Conservation (phyloP, 2,329 filamentous ascomycete species). For the Westerdykella aurantiaca region DNA sequence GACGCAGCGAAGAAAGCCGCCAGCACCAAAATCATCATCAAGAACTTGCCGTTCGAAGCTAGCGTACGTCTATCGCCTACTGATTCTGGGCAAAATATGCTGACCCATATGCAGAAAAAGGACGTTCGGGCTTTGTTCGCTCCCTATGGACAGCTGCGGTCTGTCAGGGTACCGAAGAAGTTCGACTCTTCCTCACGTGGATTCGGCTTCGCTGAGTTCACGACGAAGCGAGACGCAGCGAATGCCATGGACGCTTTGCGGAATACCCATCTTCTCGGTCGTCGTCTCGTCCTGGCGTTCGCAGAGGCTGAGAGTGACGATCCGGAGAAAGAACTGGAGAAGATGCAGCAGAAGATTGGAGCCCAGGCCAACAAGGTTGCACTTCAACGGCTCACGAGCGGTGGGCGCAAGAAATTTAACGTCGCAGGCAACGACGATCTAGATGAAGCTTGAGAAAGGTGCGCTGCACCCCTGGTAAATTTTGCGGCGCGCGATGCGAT, state of each 20-base stretch:
- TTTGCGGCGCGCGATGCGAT: constrained; percentile 19
- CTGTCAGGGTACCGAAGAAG: constrained; percentile 91
- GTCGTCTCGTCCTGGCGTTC: constrained; percentile 85
- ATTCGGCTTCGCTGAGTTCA: constrained; percentile 95
- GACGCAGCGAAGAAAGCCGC: constrained; percentile 77
- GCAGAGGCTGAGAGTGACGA: constrained; percentile 83
- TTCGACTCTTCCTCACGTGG: constrained; percentile 83
- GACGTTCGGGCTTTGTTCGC: constrained; percentile 81
- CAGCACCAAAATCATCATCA: constrained; percentile 91
- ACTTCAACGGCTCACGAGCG: constrained; percentile 78
- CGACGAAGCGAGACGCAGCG: constrained; percentile 79
- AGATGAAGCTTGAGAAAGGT: constrained; percentile 34
- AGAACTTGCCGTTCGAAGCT: constrained; percentile 95
- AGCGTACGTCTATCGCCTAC: constrained; percentile 19
- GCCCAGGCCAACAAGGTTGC: constrained; percentile 86
- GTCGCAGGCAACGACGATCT: constrained; percentile 63
- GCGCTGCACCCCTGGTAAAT: constrained; percentile 22
- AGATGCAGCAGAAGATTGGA: constrained; percentile 94
- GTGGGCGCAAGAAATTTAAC: constrained; percentile 81
- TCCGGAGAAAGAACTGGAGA: constrained; percentile 90
- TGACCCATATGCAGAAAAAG: constrained; percentile 57
- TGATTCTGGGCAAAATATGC: constrained; percentile 5
- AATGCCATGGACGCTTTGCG: constrained; percentile 87
- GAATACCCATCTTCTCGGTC: constrained; percentile 88
- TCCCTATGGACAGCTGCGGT: constrained; percentile 85